Percentiles rank a stretch among this genome's conserved stretches.
Conservation (phyloP, 495 filamentous ascomycete species). For the Neurospora tetraspora region DNA sequence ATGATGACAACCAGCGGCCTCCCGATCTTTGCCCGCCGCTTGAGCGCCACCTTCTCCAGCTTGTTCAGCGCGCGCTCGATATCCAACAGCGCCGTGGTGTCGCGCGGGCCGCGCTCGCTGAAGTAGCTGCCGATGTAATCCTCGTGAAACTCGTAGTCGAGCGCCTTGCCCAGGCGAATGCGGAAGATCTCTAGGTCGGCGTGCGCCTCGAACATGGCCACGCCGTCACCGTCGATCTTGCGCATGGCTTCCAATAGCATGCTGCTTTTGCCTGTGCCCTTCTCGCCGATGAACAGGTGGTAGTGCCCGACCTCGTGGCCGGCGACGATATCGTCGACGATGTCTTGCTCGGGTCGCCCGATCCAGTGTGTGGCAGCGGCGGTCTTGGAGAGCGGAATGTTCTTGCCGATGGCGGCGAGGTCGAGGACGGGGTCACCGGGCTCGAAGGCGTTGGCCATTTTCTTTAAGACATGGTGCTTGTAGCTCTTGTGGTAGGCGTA, state of each 20-base stretch:
- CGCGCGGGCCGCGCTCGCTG: constrained; percentile 83
- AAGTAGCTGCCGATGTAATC: constrained; percentile 95
- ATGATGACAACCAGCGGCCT: constrained; percentile 78
- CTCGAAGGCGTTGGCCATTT: constrained; percentile 89
- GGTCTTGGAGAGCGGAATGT: constrained; percentile 37
- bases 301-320: constrained; percentile 69
- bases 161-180: constrained; percentile 77
- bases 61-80: constrained; percentile 97
- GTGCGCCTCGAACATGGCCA: constrained; percentile 92
- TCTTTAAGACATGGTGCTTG: constrained; percentile 76
- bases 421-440: constrained; percentile 88
- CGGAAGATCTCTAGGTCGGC: constrained; percentile 92
- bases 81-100: constrained; percentile 81
- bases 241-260: constrained; percentile 94
- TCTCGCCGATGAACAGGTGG: constrained; percentile 88
- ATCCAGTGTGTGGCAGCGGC: constrained; percentile 69
- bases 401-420: constrained; percentile 63
- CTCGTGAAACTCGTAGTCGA: constrained; percentile 84
- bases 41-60: constrained; percentile 84
- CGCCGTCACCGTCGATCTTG: constrained; percentile 74
- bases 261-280: constrained; percentile 89
- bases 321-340: constrained; percentile 67
- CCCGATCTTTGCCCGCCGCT: constrained; percentile 44
- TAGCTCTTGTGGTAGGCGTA: constrained; percentile 83
- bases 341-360: constrained; percentile 63